Evolutionary conservation across 306 rosid species (phyloP).

Genomic region (Nissolia schottii): DNA sequence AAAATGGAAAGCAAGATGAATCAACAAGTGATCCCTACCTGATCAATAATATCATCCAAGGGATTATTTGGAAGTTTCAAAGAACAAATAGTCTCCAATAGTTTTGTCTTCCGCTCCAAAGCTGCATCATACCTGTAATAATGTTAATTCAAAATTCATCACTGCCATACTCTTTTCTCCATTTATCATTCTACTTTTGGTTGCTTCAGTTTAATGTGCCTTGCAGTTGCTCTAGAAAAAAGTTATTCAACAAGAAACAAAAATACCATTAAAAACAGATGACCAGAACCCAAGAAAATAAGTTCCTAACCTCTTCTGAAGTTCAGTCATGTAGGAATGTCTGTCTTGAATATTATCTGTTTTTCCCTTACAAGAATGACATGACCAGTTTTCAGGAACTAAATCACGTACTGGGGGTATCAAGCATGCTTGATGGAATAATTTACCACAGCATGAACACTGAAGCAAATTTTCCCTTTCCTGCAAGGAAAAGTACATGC

Average conservation of each 20-base stretch:
- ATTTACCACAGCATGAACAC: constrained; percentile 73
- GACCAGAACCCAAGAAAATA: not conserved
- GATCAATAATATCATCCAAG: constrained; percentile 91
- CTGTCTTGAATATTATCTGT: constrained; percentile 60
- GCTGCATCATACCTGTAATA: constrained; percentile 78
- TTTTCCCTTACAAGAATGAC: constrained; percentile 68
- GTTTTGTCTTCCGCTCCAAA: constrained; percentile 65
- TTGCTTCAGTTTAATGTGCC: not conserved
- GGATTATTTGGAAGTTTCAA: constrained; percentile 96
- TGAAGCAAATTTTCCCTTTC: constrained; percentile 76
- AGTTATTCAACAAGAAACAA: not conserved
- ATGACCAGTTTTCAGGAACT: constrained; percentile 64
- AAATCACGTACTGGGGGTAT: constrained; percentile 53
- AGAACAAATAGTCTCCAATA: constrained; percentile 68
- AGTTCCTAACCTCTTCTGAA: constrained; percentile 56
- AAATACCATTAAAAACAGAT: constrained; percentile 7
- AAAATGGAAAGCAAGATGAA: constrained; percentile 4
- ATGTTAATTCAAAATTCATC: not conserved
- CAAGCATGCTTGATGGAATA: constrained; percentile 67
- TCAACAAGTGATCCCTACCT: constrained; percentile 45
- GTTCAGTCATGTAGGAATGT: constrained; percentile 49
- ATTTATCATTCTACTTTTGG: not conserved
- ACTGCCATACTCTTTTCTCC: not conserved
- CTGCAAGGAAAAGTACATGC: constrained; percentile 38
- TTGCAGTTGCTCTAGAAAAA: not conserved